phyloP scores from a whole-genome alignment of 1,284 basidiomycete genomes.

The Tilletia walkeri region DNA sequence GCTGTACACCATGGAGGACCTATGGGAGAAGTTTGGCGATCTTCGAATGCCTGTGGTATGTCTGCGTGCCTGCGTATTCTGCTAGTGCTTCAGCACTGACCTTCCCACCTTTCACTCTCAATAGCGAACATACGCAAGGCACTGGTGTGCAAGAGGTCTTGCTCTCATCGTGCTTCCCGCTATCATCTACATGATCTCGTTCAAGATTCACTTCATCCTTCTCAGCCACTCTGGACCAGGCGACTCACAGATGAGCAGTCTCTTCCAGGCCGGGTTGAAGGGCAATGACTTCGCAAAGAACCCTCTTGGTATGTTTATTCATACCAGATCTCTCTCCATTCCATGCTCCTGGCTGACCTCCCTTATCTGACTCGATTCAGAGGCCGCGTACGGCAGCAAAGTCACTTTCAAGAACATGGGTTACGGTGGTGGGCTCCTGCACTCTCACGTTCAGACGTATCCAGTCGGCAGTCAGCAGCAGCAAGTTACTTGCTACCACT shows the following conservation, averaged over 20 bases:
- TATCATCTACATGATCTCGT: constrained; percentile 85
- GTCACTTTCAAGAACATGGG: constrained; percentile 96
- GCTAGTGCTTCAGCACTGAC: neutral
- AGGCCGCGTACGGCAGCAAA: constrained; percentile 85
- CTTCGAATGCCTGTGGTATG: constrained; percentile 75
- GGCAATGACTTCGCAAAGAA: constrained; percentile 90
- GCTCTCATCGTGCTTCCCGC: constrained; percentile 87
- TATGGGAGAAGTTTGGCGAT: constrained; percentile 98
- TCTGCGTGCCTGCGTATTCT: constrained; percentile 58
- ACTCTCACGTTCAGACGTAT: constrained; percentile 92
- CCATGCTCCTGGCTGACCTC: neutral
- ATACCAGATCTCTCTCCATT: constrained; percentile 27
- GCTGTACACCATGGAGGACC: constrained; percentile 91
- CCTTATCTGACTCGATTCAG: constrained; percentile 50
- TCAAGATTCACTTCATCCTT: constrained; percentile 94
- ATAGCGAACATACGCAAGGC: constrained; percentile 73
- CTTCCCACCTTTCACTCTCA: neutral
- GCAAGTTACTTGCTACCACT: constrained; percentile 98
- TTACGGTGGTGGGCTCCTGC: constrained; percentile 91
- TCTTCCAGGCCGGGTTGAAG: constrained; percentile 94
- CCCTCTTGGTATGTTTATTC: constrained; percentile 64
- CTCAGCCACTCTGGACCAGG: constrained; percentile 92
- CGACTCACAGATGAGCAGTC: constrained; percentile 95
- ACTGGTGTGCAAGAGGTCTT: constrained; percentile 82
- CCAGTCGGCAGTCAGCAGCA: constrained; percentile 91